Conservation (phyloP, 306 rosid species). For the Cicer yamashitae region DNA sequence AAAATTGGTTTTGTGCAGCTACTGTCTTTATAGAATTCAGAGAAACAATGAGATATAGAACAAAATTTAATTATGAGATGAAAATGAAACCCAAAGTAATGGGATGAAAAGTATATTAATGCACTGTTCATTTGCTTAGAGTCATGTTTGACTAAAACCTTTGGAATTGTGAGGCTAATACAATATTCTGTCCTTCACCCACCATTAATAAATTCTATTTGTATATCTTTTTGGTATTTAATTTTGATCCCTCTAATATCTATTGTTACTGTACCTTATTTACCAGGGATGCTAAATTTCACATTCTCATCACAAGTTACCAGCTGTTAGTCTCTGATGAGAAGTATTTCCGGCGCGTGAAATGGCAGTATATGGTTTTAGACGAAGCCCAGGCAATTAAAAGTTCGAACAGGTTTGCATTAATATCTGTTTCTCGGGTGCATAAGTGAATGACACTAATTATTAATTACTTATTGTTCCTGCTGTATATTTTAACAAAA, state of each 20-base stretch:
- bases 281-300: constrained; percentile 93
- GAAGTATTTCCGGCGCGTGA: constrained; percentile 88
- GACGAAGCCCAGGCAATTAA: constrained; percentile 99
- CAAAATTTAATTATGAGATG: background rate
- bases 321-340: constrained; percentile 90
- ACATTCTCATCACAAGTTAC: constrained; percentile 93
- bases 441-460: constrained; percentile 21
- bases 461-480: constrained; percentile 35
- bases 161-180: constrained; percentile 27
- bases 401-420: constrained; percentile 79
- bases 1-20: no score
- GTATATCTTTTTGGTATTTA: constrained; percentile 13
- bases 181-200: constrained; percentile 9
- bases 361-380: constrained; percentile 99
- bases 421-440: constrained; percentile 32
- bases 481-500: constrained; percentile 3
- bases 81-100: constrained; percentile 21
- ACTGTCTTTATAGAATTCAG: no score
- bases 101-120: background rate
- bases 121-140: constrained; percentile 20
- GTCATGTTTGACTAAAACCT: constrained; percentile 11
- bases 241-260: constrained; percentile 32
- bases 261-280: constrained; percentile 28
- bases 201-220: constrained; percentile 25
- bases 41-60: no score